Conservation (phyloP, 345 rosid genomes). For the Arabidopsis thaliana region DNA sequence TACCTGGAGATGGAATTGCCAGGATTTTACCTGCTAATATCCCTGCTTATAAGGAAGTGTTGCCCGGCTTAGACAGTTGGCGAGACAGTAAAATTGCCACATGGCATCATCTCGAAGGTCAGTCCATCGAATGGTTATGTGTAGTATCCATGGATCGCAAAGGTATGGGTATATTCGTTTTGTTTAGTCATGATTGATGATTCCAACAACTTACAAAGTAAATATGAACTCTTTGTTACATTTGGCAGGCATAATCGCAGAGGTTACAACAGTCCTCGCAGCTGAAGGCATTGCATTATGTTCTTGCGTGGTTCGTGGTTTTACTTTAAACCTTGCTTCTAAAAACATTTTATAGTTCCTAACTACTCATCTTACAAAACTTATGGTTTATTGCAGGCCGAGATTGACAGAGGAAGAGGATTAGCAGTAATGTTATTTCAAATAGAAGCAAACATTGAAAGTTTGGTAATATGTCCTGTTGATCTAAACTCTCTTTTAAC, state of each 20-base stretch:
- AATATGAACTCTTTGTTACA: conserved; percentile 17
- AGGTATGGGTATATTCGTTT: conserved; percentile 53
- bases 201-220: conserved; percentile 4
- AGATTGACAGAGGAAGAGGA: conserved; percentile 88
- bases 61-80: conserved; percentile 90
- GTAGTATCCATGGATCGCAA: conserved; percentile 85
- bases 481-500: conserved; percentile 1
- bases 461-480: conserved; percentile 57
- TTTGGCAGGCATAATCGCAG: conserved; percentile 84
- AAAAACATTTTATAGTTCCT: conserved; percentile 2
- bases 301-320: conserved; percentile 80
- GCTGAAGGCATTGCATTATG: conserved; percentile 71
- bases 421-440: conserved; percentile 93
- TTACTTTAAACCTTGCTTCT: conserved; percentile 11
- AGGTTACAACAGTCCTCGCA: conserved; percentile 76
- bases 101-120: conserved; percentile 95
- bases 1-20: conserved; percentile 72
- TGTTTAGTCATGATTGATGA: not conserved
- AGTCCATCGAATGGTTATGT: conserved; percentile 86
- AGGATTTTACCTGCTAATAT: conserved; percentile 65
- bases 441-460: conserved; percentile 73
- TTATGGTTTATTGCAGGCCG: conserved; percentile 58
- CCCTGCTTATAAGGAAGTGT: conserved; percentile 73
- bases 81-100: conserved; percentile 79
- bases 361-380: not conserved